A percentile compares a stretch with the other conserved stretches of the same genome.
Evolutionary conservation across 768 basidiomycete genomes (phyloP).

Genomic region (Royoungia palumana): DNA sequence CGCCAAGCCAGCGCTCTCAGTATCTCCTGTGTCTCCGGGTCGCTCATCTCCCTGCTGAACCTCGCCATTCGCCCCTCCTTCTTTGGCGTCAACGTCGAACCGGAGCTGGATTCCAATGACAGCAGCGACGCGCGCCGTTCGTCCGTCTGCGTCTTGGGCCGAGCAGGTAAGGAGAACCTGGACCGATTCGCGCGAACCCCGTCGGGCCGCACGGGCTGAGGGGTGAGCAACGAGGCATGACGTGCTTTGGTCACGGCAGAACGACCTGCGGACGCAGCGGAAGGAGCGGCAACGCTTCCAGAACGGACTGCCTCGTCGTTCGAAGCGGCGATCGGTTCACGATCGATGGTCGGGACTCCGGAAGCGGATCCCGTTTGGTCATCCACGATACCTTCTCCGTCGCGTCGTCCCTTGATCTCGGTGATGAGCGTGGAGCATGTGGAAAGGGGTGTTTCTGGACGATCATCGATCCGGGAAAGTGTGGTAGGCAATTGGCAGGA

Average conservation of each 20-base stretch:
- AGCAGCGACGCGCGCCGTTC: conserved; percentile 1
- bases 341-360: too few species aligned
- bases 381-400: background rate
- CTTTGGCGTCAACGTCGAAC: background rate
- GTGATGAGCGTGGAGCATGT: conserved; percentile 16
- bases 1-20: conserved; percentile 9
- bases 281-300: too few species aligned
- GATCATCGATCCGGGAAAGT: background rate
- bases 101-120: background rate
- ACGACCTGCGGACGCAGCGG: background rate
- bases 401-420: background rate
- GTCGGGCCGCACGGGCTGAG: conserved; percentile 8
- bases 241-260: background rate
- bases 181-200: background rate
- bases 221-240: conserved; percentile 10
- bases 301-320: background rate
- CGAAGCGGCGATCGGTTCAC: too few species aligned
- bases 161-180: conserved; percentile 16
- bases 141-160: background rate
- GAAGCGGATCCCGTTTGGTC: too few species aligned
- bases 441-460: conserved; percentile 1
- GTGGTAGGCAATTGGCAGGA: conserved; percentile 7
- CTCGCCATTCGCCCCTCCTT: conserved; percentile 15
- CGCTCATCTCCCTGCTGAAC: conserved; percentile 17
- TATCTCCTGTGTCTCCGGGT: conserved; percentile 23